Conservation (phyloP, 2,329 filamentous ascomycete species). For the Aspergillus sp. region DNA sequence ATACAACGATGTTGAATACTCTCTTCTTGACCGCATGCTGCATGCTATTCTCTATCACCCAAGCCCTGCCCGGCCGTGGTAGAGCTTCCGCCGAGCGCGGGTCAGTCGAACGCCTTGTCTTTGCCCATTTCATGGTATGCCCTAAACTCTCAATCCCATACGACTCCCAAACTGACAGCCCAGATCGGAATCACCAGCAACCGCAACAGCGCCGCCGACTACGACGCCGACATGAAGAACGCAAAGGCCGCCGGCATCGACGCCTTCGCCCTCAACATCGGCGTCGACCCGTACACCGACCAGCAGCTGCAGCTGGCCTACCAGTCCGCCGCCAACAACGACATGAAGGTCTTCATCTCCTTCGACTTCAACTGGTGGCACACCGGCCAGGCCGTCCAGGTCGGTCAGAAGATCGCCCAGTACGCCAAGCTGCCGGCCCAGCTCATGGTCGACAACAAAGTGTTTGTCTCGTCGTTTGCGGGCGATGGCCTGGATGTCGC, state of each 20-base stretch:
- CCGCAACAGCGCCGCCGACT: constrained; percentile 44
- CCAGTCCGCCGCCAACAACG: constrained; percentile 45
- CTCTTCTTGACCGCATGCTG: not conserved
- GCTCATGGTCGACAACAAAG: constrained; percentile 49
- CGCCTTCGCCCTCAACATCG: constrained; percentile 53
- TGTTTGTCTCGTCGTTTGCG: constrained; percentile 56
- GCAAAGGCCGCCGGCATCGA: constrained; percentile 48
- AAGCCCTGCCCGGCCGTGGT: constrained; percentile 2
- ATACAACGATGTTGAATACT: not conserved
- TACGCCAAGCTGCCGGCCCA: constrained; percentile 48
- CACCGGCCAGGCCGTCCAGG: constrained; percentile 34
- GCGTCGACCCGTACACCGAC: constrained; percentile 43
- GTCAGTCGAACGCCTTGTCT: constrained; percentile 5
- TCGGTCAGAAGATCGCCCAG: constrained; percentile 47
- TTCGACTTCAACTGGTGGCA: constrained; percentile 57
- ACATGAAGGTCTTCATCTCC: constrained; percentile 57
- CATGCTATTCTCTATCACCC: constrained; percentile 2
- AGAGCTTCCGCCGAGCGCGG: not conserved
- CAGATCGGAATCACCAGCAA: constrained; percentile 48
- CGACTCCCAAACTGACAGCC: not conserved
- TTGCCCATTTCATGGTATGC: constrained; percentile 12
- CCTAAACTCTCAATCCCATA: not conserved
- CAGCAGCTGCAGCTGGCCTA: constrained; percentile 51
- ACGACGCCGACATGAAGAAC: constrained; percentile 48
- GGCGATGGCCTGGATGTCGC: constrained; percentile 48